Evolutionary conservation across 2,329 filamentous ascomycete species (phyloP).

Genomic region (Beauveria varroae): DNA sequence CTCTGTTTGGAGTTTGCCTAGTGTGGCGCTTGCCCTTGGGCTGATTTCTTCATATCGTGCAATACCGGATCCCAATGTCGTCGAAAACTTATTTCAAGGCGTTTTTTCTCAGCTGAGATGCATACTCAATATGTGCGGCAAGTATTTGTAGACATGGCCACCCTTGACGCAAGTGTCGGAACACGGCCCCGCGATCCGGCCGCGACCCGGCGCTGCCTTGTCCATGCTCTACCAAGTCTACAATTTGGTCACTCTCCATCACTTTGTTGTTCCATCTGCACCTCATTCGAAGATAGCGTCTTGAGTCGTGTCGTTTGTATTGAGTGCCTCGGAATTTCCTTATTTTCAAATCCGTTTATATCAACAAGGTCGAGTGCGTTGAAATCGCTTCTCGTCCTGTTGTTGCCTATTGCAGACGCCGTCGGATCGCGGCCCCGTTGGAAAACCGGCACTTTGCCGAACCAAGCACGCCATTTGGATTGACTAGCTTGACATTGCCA

Average conservation of each 20-base stretch:
- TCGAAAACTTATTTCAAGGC: not conserved
- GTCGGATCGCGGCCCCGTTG: not conserved
- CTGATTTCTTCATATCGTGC: not conserved
- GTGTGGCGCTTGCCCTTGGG: not conserved
- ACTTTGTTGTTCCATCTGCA: not conserved
- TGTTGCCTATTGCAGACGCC: not conserved
- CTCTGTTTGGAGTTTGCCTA: not conserved
- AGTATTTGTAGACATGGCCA: too few relatives aligned
- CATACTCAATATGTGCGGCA: not conserved
- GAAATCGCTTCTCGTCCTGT: too few relatives aligned
- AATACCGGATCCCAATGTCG: not conserved
- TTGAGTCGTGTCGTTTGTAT: too few relatives aligned
- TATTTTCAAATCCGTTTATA: too few relatives aligned
- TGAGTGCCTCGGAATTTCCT: too few relatives aligned
- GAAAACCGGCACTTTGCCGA: not conserved
- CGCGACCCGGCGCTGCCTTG: not conserved
- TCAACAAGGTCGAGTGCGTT: too few relatives aligned
- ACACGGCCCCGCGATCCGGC: not conserved
- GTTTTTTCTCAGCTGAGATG: not conserved
- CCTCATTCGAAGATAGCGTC: not conserved
- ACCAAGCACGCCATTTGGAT: not conserved
- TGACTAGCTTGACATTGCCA: not conserved
- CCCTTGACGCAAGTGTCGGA: not conserved
- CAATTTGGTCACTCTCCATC: too few relatives aligned
- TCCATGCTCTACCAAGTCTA: too few relatives aligned